Percentiles rank a stretch among this genome's conserved stretches.
These are phyloP conservation scores for Syncephalastrum contaminatum DNA, from an alignment of 371 early-diverging fungal genomes.

Conservation along the genomic window DNA sequence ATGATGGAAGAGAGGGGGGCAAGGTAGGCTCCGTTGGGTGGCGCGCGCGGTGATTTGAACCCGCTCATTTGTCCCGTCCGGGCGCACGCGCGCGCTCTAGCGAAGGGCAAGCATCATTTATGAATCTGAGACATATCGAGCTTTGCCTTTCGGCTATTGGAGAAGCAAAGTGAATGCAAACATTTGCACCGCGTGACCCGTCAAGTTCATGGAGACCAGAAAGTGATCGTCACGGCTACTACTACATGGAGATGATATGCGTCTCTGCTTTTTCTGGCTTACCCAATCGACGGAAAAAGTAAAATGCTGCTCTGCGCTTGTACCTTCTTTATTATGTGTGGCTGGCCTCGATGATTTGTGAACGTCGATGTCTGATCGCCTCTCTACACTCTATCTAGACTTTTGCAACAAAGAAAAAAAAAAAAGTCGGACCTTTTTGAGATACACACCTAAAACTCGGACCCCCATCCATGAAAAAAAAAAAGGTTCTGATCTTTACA, in stretches of 20 bases:
- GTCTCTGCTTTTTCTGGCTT: too few relatives aligned
- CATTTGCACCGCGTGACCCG: too few relatives aligned
- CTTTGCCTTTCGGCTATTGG: too few relatives aligned
- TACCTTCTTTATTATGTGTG: not conserved
- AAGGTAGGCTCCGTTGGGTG: not conserved
- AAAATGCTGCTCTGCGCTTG: too few relatives aligned
- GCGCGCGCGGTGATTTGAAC: not conserved
- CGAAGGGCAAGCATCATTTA: not conserved
- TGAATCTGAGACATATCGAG: not conserved
- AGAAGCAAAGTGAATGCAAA: too few relatives aligned
- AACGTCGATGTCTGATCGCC: too few relatives aligned
- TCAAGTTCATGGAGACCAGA: too few relatives aligned
- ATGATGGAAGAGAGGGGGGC: not conserved
- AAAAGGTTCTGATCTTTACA: slow-evolving; percentile 7
- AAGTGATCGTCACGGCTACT: too few relatives aligned
- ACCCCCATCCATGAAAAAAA: slow-evolving; percentile 6
- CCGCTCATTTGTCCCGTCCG: not conserved
- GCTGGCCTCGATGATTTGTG: not conserved
- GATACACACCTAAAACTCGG: not conserved
- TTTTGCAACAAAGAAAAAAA: not conserved
- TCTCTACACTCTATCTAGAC: not conserved
- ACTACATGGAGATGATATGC: too few relatives aligned
- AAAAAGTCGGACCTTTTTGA: slow-evolving; percentile 8
- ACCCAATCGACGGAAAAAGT: too few relatives aligned
- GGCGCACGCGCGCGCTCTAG: not conserved